Percentiles rank a stretch among this genome's conserved stretches.
These are phyloP conservation scores for Fusarium fujikuroi DNA, from an alignment of 2,329 filamentous ascomycete species.

Conservation along the genomic window DNA sequence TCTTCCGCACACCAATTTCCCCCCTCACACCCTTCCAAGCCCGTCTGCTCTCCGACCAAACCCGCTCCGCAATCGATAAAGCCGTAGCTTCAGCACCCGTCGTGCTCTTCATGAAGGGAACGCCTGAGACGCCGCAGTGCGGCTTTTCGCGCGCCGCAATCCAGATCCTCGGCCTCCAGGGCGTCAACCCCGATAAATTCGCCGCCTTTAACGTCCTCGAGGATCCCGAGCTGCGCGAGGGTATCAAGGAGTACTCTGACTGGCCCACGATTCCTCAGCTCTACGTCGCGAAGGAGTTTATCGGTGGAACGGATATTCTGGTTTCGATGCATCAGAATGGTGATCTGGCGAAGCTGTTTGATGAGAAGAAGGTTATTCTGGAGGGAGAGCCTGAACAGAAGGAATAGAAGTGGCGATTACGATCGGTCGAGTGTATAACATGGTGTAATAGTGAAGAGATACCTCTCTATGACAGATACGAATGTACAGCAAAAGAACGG, in stretches of 20 bases:
- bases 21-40: constrained; percentile 54
- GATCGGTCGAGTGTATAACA: constrained; percentile 39
- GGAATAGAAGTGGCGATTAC: constrained; percentile 35
- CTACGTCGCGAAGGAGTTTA: constrained; percentile 94
- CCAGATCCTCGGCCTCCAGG: constrained; percentile 93
- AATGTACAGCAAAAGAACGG: constrained; percentile 39
- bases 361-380: constrained; percentile 87
- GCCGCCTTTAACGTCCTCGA: constrained; percentile 98
- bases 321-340: constrained; percentile 98
- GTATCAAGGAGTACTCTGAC: constrained; percentile 99
- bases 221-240: constrained; percentile 85
- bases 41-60: constrained; percentile 83
- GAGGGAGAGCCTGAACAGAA: constrained; percentile 58
- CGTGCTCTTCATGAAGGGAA: constrained; percentile 99
- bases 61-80: constrained; percentile 86
- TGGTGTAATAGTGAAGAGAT: constrained; percentile 43
- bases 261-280: constrained; percentile 99
- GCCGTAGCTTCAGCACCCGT: constrained; percentile 89
- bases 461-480: constrained; percentile 41
- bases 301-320: constrained; percentile 97
- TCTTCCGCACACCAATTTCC: constrained; percentile 42
- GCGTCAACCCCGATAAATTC: constrained; percentile 94
- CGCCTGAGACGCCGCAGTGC: constrained; percentile 94
- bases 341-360: constrained; percentile 88
- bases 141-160: constrained; percentile 96